Evolutionary conservation across 768 basidiomycete species (phyloP).

Genomic region (Omphalotus guepiniiformis): DNA sequence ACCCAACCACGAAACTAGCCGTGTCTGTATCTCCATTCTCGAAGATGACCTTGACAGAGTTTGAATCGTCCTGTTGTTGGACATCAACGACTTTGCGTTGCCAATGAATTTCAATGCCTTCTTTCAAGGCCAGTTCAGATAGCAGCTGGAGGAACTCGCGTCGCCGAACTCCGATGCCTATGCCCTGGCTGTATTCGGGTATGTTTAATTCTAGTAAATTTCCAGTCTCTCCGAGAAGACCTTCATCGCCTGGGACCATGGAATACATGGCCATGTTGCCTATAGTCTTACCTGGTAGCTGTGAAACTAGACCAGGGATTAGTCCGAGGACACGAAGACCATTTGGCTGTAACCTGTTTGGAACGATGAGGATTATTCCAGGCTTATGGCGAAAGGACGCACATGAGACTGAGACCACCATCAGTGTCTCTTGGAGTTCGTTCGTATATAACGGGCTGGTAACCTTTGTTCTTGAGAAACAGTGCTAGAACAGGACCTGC

Average conservation of each 20-base stretch:
- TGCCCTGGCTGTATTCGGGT: neutral
- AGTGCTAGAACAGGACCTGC: constrained; percentile 36
- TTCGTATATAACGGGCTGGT: constrained; percentile 33
- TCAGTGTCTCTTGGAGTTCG: constrained; percentile 14
- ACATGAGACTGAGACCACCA: constrained; percentile 31
- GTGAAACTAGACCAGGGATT: constrained; percentile 22
- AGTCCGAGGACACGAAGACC: constrained; percentile 23
- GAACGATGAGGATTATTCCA: neutral
- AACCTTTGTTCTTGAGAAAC: constrained; percentile 33
- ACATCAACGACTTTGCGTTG: constrained; percentile 27
- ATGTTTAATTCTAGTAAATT: constrained; percentile 18
- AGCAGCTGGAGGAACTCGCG: constrained; percentile 26
- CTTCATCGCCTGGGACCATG: constrained; percentile 20
- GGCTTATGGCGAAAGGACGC: constrained; percentile 3
- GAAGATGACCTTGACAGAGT: constrained; percentile 30
- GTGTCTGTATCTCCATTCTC: constrained; percentile 29
- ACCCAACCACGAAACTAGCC: constrained; percentile 38
- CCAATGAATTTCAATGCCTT: constrained; percentile 30
- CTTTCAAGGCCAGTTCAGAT: constrained; percentile 24
- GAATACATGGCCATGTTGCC: constrained; percentile 14
- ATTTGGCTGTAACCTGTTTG: constrained; percentile 23
- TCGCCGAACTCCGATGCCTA: constrained; percentile 24
- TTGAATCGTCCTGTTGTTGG: constrained; percentile 23
- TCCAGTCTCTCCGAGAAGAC: constrained; percentile 20
- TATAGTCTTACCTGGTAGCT: constrained; percentile 18